Conservation (phyloP, 208 protist genomes). For the Endotrypanum monterogeii region DNA sequence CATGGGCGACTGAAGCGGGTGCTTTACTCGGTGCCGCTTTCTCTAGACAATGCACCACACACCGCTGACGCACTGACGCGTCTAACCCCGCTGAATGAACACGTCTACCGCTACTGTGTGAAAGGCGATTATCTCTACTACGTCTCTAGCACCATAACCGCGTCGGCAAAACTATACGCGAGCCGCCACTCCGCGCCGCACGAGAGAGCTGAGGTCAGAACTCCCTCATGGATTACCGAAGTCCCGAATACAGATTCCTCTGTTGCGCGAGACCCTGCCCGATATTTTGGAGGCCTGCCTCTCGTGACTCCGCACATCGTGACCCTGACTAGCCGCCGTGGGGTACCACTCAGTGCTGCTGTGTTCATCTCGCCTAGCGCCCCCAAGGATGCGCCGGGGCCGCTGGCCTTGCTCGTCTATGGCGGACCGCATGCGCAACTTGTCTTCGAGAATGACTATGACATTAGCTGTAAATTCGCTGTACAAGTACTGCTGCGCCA, state of each 20-base stretch:
- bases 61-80: conserved; percentile 36
- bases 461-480: conserved; percentile 35
- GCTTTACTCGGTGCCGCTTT: conserved; percentile 61
- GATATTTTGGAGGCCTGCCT: conserved; percentile 24
- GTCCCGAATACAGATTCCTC: conserved; percentile 4
- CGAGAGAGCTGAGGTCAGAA: conserved; percentile 9
- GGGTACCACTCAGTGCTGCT: conserved; percentile 65
- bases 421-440: conserved; percentile 90
- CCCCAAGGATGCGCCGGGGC: conserved; percentile 22
- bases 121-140: conserved; percentile 49
- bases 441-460: conserved; percentile 70
- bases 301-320: conserved; percentile 52
- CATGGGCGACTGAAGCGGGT: conserved; percentile 45
- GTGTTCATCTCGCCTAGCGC: conserved; percentile 58
- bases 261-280: conserved; percentile 6
- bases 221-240: conserved; percentile 16
- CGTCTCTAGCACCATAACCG: conserved; percentile 44
- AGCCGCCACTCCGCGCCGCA: conserved; percentile 22
- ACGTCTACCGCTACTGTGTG: conserved; percentile 62
- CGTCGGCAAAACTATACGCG: conserved; percentile 51
- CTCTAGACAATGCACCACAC: conserved; percentile 16
- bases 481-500: conserved; percentile 71
- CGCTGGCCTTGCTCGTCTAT: conserved; percentile 85
- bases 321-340: conserved; percentile 66
- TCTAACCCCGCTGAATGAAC: conserved; percentile 46